phyloP scores from a whole-genome alignment of 202 grass and related monocot genomes.

The Cymbopogon flexuosus region DNA sequence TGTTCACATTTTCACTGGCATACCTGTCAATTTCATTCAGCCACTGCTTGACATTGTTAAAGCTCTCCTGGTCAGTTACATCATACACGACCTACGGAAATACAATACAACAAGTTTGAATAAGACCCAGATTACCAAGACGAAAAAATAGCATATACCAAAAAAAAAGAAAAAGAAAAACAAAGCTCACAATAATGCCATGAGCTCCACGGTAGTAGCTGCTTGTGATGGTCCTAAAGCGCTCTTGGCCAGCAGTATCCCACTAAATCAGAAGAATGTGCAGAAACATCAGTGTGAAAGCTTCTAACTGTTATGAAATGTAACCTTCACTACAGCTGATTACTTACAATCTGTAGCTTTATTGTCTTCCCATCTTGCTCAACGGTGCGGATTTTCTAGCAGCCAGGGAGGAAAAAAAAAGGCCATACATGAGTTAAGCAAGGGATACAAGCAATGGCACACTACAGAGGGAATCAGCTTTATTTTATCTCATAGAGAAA shows the following conservation, averaged over 20 bases:
- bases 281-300: neutral
- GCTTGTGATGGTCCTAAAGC: conserved; percentile 80
- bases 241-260: conserved; percentile 85
- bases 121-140: neutral
- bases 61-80: conserved; percentile 80
- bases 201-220: conserved; percentile 83
- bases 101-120: neutral
- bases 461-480: conserved; percentile 1
- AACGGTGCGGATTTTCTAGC: conserved; percentile 65
- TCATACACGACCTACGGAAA: conserved; percentile 65
- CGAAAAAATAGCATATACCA: neutral
- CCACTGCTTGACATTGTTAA: conserved; percentile 89
- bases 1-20: conserved; percentile 80
- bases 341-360: conserved; percentile 68
- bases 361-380: conserved; percentile 81
- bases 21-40: conserved; percentile 77
- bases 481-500: neutral
- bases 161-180: neutral
- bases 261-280: conserved; percentile 44
- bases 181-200: conserved; percentile 62
- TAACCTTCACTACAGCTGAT: neutral
- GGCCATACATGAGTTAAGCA: conserved; percentile 4
- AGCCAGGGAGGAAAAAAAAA: conserved; percentile 11
- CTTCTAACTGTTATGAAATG: neutral
- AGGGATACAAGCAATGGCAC: neutral